Base-by-base conservation (phyloP, 2,329 filamentous ascomycete genomes). In the Exophiala viscosa region DNA sequence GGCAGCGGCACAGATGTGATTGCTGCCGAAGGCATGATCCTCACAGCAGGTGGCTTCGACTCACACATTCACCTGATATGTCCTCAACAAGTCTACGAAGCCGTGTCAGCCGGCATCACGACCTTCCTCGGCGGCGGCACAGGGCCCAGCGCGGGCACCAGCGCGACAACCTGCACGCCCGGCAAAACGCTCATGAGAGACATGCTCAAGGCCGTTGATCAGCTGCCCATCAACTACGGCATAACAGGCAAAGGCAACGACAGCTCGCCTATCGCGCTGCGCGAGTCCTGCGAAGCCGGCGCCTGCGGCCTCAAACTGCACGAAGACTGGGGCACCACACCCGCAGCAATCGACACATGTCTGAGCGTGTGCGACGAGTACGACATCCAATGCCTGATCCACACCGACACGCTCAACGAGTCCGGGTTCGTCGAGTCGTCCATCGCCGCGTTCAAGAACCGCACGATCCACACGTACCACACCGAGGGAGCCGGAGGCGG, bases 201-300 rank as follows among this genome's bases (percentile, higher is more conserved):
- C 68, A 96, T 97, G 88, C 82, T 97, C 14, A 89, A 95, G 68
- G 90, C 90, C 6, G 85, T 83, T 64, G 92, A 97, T 67, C 69
- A 72, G 3, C 73, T 96, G 11, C 92, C 92, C 0, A 70, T 97
- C 59, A 97, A 97, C 68, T 76, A 92, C 50, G 92, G 90, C 34
- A 88, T 97, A 65, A 96, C 91, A 0, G 90, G 88, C 38, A 97
- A 97, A 74, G 92, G 92, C 55, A 96, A 95, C 66, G 92, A 97
- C 69, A 84, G 85, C 60, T 81, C 81, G 9, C 79, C 82, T 0
- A 68, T 70, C 2, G 87, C 86, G 8, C 78, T 97, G 2, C 81
- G 84, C 44, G 88, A 96, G 61, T 90, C 96, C 71, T 79, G 88
- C 52, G 73, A 81, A 50, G 92, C 92, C 0, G 92, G 92, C 8